Evolutionary conservation across 805 yeast genomes (phyloP), one percentile per base, ranked within the genome.

Genomic region (Starmerella floris): DNA sequence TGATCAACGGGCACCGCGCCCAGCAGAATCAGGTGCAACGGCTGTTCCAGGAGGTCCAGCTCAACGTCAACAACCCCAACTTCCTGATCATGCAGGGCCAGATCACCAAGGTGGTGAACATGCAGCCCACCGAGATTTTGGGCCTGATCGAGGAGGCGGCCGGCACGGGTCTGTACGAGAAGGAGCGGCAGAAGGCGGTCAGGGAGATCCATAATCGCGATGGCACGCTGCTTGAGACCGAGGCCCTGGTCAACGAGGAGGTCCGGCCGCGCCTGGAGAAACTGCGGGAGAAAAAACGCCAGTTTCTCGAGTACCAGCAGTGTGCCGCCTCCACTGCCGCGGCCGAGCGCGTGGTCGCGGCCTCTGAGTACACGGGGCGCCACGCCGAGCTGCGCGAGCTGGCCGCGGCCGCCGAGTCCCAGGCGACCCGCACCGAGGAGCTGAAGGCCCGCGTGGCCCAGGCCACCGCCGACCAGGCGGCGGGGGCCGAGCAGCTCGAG

Each of bases 41-140:
- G 53, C 63, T 93, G 40, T 87, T 93, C 60, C 97, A 88, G 60
- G 79, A 93, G 16, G 95, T 93, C 20, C 98, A 91, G 62, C 71
- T 91, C 49, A 91, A 91, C 58, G 88, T 91, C 60, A 91, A 91
- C 61, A 91, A 88, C 58, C 98, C 99, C 26, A 91, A 91, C 60
- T 91, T 91, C 62, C 70, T 91, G 53, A 91, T 91, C 56, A 91
- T 93, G 98, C 99, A 91, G 63, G 99, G 99, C 46, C 83, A 85
- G 59, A 91, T 93, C 63, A 93, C 98, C 27, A 88, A 91, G 60
- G 96, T 91, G 50, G 70, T 91, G 55, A 91, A 91, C 60, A 91
- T 91, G 97, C 84, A 83, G 54, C 94, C 98, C 1, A 66, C 75
- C 1, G 97, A 91, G 60, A 82, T 88, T 33, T 63, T 91, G 49